These are phyloP conservation scores for Penicillium diatomitis DNA, from an alignment of 495 filamentous ascomycete species.

Conservation along the genomic window DNA sequence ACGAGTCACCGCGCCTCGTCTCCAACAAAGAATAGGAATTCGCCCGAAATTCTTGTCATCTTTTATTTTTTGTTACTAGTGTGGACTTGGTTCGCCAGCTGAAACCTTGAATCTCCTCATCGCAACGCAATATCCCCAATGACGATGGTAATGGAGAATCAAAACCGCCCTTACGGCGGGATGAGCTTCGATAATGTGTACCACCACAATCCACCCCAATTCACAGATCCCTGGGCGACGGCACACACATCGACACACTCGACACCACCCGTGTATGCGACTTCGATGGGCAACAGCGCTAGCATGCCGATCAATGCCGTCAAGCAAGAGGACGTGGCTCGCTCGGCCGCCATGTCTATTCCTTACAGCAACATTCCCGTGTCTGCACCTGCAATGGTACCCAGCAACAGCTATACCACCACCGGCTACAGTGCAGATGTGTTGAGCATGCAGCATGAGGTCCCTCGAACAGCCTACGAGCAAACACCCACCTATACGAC, in stretches of 20 bases:
- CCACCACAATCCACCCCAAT: conserved; percentile 67
- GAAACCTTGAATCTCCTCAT: not conserved
- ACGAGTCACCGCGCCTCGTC: no score
- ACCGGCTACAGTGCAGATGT: conserved; percentile 59
- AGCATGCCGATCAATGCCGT: conserved; percentile 44
- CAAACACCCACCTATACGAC: conserved; percentile 57
- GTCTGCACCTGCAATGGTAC: conserved; percentile 56
- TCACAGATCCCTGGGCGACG: conserved; percentile 82
- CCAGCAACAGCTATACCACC: conserved; percentile 62
- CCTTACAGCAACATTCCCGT: conserved; percentile 66
- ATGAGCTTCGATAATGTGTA: conserved; percentile 75
- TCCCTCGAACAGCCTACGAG: conserved; percentile 44
- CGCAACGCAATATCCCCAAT: conserved; percentile 36
- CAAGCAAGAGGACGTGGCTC: conserved; percentile 48
- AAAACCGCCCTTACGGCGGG: conserved; percentile 72
- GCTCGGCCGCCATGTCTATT: conserved; percentile 58
- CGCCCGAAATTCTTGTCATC: no score
- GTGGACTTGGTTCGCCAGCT: conserved; percentile 8
- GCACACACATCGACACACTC: conserved; percentile 48
- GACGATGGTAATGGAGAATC: conserved; percentile 84
- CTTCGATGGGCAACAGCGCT: conserved; percentile 48
- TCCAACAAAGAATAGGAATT: no score
- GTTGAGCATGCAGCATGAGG: conserved; percentile 64
- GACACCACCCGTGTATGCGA: conserved; percentile 46
- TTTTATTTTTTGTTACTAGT: not conserved